phyloP scores from a whole-genome alignment of 2,329 filamentous ascomycete species.

The Alternaria dauci region DNA sequence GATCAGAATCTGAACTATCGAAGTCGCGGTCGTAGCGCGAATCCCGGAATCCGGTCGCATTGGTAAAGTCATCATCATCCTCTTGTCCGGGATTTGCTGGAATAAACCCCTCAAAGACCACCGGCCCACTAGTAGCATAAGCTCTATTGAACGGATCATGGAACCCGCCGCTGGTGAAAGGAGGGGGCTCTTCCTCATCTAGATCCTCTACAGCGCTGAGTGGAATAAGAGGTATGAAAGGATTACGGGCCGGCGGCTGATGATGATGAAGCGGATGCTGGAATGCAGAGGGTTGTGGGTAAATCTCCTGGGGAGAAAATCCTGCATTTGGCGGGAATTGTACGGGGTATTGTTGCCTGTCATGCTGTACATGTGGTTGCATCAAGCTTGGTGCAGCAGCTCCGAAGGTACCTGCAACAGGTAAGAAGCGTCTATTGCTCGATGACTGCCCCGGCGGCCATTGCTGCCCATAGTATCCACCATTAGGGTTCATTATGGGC shows the following conservation, averaged over 20 bases:
- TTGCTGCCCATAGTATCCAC: constrained; percentile 31
- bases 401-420: constrained; percentile 31
- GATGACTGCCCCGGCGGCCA: constrained; percentile 31
- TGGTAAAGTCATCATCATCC: constrained; percentile 45
- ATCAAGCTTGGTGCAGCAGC: constrained; percentile 22
- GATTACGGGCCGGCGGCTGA: constrained; percentile 19
- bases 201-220: constrained; percentile 34
- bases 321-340: constrained; percentile 24
- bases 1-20: constrained; percentile 38
- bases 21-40: constrained; percentile 32
- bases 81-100: constrained; percentile 44
- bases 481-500: constrained; percentile 33
- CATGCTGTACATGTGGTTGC: constrained; percentile 17
- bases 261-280: constrained; percentile 19
- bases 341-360: constrained; percentile 25
- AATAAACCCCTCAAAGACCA: constrained; percentile 53
- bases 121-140: constrained; percentile 38
- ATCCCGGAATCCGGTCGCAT: constrained; percentile 28
- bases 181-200: constrained; percentile 19
- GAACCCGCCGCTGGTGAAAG: constrained; percentile 23
- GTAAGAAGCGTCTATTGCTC: constrained; percentile 30
- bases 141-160: constrained; percentile 35
- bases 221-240: constrained; percentile 34
- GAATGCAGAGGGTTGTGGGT: constrained; percentile 17
- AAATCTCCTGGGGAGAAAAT: constrained; percentile 29